A percentile compares a stretch with the other conserved stretches of the same genome.
Conservation (phyloP, 352 stramenopile genomes). For the Phytophthora sp. region DNA sequence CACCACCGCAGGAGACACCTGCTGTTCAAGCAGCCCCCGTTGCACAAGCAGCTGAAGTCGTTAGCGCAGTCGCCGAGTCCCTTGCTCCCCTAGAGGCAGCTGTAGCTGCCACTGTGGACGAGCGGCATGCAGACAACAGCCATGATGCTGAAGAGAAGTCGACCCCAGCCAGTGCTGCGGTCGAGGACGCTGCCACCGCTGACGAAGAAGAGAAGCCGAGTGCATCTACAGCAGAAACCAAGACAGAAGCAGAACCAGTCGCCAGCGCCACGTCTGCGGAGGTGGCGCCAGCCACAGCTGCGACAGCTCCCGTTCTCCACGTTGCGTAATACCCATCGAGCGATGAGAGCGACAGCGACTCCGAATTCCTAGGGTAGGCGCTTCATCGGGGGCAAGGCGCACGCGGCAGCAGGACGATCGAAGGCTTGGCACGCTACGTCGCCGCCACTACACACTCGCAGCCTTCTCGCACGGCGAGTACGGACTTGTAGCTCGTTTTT, state of each 20-base stretch:
- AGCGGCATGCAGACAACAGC: conserved; percentile 1
- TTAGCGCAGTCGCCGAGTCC: conserved; percentile 6
- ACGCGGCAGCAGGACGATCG: conserved; percentile 27
- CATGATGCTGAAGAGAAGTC: conserved; percentile 19
- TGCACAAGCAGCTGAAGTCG: conserved; percentile 1
- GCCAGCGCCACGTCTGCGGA: conserved; percentile 3
- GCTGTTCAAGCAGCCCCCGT: neutral
- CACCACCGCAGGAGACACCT: conserved; percentile 21
- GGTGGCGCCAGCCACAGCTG: neutral
- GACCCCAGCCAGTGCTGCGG: neutral
- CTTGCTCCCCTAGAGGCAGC: conserved; percentile 15
- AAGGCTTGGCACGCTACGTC: conserved; percentile 23
- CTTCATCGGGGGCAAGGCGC: neutral
- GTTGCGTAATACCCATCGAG: conserved; percentile 33
- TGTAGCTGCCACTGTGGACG: neutral
- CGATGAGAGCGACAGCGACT: conserved; percentile 38
- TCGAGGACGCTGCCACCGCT: neutral
- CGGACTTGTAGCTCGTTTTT: conserved; percentile 6
- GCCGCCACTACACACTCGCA: neutral
- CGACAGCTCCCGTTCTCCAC: conserved; percentile 6
- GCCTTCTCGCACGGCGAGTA: neutral
- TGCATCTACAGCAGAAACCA: neutral
- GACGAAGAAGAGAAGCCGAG: conserved; percentile 10
- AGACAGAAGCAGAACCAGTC: conserved; percentile 2
- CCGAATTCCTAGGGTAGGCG: conserved; percentile 33